These are phyloP conservation scores for Claviceps purpurea DNA, from an alignment of 2,329 filamentous ascomycete species.

Conservation along the genomic window DNA sequence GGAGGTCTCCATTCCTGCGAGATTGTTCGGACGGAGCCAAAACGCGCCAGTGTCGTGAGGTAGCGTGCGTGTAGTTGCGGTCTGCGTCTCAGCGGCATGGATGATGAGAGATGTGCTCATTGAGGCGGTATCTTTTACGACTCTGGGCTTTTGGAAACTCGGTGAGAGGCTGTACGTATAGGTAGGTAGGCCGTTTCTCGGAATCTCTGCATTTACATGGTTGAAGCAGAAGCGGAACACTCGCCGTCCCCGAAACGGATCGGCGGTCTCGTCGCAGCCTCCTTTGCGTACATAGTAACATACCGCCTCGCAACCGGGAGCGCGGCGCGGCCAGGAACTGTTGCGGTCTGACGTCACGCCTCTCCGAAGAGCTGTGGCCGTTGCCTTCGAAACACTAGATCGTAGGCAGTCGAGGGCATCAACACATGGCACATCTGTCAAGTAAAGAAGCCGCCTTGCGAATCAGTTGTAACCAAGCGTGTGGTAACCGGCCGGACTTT, in stretches of 20 bases:
- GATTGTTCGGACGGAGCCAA: slow-evolving; percentile 19
- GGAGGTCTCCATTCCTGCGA: slow-evolving; percentile 17
- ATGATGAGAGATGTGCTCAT: background rate
- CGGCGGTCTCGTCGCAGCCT: too few species aligned
- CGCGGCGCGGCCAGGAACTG: slow-evolving; percentile 8
- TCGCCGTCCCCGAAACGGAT: too few species aligned
- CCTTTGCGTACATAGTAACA: too few species aligned
- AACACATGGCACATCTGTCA: slow-evolving; percentile 10
- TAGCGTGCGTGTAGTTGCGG: slow-evolving; percentile 14
- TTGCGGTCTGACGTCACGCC: slow-evolving; percentile 6
- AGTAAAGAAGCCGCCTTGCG: background rate
- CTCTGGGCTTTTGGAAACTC: too few species aligned
- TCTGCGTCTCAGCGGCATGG: background rate
- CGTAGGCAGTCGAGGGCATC: slow-evolving; percentile 10
- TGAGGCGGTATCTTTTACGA: slow-evolving; percentile 5
- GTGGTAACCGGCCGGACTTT: background rate
- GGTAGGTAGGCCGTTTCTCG: too few species aligned
- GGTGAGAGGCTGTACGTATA: too few species aligned
- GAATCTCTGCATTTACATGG: too few species aligned
- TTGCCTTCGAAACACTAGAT: background rate
- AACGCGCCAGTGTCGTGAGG: slow-evolving; percentile 16
- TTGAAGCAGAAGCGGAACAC: too few species aligned
- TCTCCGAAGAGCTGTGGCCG: background rate
- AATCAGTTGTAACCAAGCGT: slow-evolving; percentile 6
- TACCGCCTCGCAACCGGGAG: too few species aligned